These are phyloP conservation scores for Entoloma clypeatum DNA, from an alignment of 1,284 basidiomycete species.

Conservation along the genomic window DNA sequence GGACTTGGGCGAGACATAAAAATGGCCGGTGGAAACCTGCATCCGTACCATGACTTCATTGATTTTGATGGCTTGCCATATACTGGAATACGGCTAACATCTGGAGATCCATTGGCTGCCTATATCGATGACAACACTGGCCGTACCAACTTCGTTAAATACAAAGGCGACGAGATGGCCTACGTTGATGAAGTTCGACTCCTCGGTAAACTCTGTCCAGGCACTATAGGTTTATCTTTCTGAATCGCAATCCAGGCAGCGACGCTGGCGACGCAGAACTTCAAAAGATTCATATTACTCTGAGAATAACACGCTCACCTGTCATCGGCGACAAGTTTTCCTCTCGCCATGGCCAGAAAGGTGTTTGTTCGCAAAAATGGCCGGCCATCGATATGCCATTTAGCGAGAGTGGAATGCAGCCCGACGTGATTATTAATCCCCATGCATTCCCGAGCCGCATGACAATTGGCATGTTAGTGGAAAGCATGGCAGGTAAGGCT, in stretches of 20 bases:
- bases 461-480: conserved; percentile 99
- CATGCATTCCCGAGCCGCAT: conserved; percentile 99
- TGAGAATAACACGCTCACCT: conserved; percentile 92
- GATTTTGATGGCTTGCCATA: conserved; percentile 86
- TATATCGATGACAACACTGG: conserved; percentile 88
- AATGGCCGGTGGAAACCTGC: conserved; percentile 51
- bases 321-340: conserved; percentile 99
- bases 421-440: conserved; percentile 99
- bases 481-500: conserved; percentile 98
- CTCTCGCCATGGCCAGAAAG: conserved; percentile 98
- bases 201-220: conserved; percentile 52
- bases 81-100: conserved; percentile 66
- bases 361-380: conserved; percentile 99
- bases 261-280: conserved; percentile 87
- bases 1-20: conserved; percentile 81
- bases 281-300: conserved; percentile 92
- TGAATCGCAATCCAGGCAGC: conserved; percentile 47
- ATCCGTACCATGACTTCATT: conserved; percentile 59
- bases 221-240: conserved; percentile 1
- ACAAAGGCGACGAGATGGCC: conserved; percentile 93
- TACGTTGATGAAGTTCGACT: conserved; percentile 93
- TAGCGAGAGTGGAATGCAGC: conserved; percentile 97
- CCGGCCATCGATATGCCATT: conserved; percentile 99
- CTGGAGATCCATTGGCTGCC: conserved; percentile 81
- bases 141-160: conserved; percentile 86